Base-by-base conservation (phyloP, 2,329 filamentous ascomycete genomes). In the Talaromyces albobiverticillius region DNA sequence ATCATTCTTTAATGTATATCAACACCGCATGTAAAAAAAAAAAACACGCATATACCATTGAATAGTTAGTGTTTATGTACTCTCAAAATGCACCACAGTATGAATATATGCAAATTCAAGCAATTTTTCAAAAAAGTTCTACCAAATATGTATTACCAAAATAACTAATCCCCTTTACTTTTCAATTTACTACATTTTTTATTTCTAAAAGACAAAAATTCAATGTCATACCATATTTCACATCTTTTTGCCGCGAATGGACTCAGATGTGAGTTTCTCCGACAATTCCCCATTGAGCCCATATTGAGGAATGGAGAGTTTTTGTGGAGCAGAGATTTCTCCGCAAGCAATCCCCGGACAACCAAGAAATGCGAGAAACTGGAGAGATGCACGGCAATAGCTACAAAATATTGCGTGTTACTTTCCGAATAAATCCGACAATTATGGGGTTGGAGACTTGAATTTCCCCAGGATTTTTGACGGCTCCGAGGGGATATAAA, bases 241-340 rank as follows among this genome's bases (percentile, higher is more conserved):
- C n/a, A n/a, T n/a, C n/a, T n/a, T n/a, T n/a, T n/a, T n/a, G n/a
- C n/a, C n/a, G n/a, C n/a, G n/a, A n/a, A n/a, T n/a, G n/a, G n/a
- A n/a, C n/a, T n/a, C n/a, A n/a, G n/a, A n/a, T n/a, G n/a, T n/a
- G 18, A 45, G 42, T 45, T 45, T 45, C 42, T 45, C 42, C 42
- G 42, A 45, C 23, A 25, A 25, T 45, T 29, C 42, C 23, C 42
- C 42, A 45, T 45, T 45, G 23, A 11, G n/a, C 13, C 20, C n/a
- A 11, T 43, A 23, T 6, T 29, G 6, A 4, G 20, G n/a, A 13
- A 14, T 10, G 8, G 18, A 9, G 42, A 45, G 42, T 29, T n/a
- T 45, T 25, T 45, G 42, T 45, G 42, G 42, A 20, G 23, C 42
- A 9, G 18, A n/a, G 22, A 29, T 45, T 45, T 26, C 23, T 45